phyloP scores from a whole-genome alignment of 1,284 basidiomycete species.

The Leccinum discolor region DNA sequence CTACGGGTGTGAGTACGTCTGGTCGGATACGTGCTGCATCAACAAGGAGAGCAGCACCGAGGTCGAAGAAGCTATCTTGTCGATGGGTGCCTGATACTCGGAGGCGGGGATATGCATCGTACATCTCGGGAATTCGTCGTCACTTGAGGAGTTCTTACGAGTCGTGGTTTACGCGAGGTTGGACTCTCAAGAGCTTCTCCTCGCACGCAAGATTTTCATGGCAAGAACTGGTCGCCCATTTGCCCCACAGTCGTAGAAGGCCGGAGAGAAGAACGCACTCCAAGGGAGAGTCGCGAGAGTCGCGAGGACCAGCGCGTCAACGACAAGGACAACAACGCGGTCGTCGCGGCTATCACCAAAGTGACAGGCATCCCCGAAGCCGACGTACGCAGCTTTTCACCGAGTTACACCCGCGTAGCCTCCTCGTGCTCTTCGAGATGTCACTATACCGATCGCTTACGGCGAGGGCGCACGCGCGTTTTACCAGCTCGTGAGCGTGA shows the following conservation, averaged over 20 bases:
- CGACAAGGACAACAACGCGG: conserved; percentile 25
- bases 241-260: conserved; percentile 14
- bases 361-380: conserved; percentile 22
- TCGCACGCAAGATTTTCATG: conserved; percentile 28
- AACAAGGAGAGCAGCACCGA: no score
- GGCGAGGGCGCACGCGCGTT: conserved; percentile 28
- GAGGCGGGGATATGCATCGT: no score
- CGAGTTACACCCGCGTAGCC: conserved; percentile 18
- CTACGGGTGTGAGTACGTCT: conserved; percentile 28
- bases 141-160: no score
- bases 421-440: conserved; percentile 22
- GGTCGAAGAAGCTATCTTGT: no score
- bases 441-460: conserved; percentile 23
- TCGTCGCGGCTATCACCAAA: conserved; percentile 17
- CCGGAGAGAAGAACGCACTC: conserved; percentile 17
- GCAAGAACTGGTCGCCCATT: conserved; percentile 29
- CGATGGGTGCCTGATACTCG: no score
- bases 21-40: conserved; percentile 26
- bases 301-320: conserved; percentile 14
- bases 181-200: conserved; percentile 23
- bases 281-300: conserved; percentile 6
- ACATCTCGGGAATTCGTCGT: no score
- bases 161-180: conserved; percentile 3
- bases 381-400: conserved; percentile 25
- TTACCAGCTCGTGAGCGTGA: conserved; percentile 18